Base-by-base conservation (phyloP, 805 yeast species). In the Wickerhamiella shivajii region DNA sequence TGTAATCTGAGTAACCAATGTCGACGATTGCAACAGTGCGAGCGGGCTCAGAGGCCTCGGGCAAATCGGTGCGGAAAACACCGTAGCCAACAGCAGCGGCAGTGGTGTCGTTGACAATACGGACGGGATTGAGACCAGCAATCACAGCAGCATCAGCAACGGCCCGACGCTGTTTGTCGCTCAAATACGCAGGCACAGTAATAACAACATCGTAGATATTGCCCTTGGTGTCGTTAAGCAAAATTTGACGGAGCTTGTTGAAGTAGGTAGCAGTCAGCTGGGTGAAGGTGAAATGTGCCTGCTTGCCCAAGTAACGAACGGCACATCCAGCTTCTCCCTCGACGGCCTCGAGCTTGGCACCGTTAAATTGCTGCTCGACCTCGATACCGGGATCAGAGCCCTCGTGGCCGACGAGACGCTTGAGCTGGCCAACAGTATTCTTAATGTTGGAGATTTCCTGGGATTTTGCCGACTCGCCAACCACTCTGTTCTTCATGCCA, bases 41-140 rank as follows among this genome's bases (percentile, higher is more conserved):
- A 53, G 85, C 77, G 16, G 34, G 29, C 34, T 31, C 29, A 59
- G 77, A 78, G 51, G 81, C 93, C 60, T 84, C 97, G 52, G 97
- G 95, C 52, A 90, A 69, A 55, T 87, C 96, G 34, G 52, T 49
- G 72, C 90, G 85, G 77, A 90, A 90, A 41, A 90, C 95, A 68
- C 98, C 98, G 66, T 90, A 92, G 50, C 96, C 92, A 45, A 90
- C 94, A 51, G 96, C 97, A 41, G 98, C 98, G 41, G 98, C 97
- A 38, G 97, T 85, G 46, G 80, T 77, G 59, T 90, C 99, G 60
- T 90, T 90, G 49, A 90, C 93, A 44, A 90, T 74, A 71, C 98
- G 80, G 40, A 90, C 96, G 40, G 98, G 97, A 74, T 90, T 90
- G 55, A 90, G 70, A 44, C 94, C 94, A 39, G 98, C 97, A 57